Base-by-base conservation (phyloP, 2,329 filamentous ascomycete species). In the Aspergillus eucalypticola region DNA sequence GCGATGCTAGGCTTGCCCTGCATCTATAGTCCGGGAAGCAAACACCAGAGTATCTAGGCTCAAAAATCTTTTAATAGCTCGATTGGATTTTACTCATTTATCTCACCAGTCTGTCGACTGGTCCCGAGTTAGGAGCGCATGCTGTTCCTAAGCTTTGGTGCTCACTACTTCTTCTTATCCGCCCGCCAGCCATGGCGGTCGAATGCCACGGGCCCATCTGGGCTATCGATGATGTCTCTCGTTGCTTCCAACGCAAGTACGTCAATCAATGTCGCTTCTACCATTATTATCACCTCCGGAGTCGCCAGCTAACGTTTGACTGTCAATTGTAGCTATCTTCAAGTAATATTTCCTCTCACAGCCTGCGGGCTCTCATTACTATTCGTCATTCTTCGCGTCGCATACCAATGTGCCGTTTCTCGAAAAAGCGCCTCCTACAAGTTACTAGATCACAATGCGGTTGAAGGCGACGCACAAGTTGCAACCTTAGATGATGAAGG, bases 321-420 rank as follows among this genome's bases (percentile, higher is more conserved):
- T 19, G 5, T 29, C 48, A 17, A 49, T 56, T 38, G 5, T 56
- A 94, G 91, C 75, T 93, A 90, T 75, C 84, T 96, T 56, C 88
- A 91, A 76, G 86, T 91, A 62, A 81, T 96, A 50, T 83, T 98
- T 57, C 95, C 95, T 57, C 80, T 95, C 62, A 78, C 88, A 62
- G 82, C 89, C 60, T 86, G 92, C 75, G 83, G 78, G 64, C 68
- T 90, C 25, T 98, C 95, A 6, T 74, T 93, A 66, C 73, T 90
- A 55, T 82, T 87, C 67, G 84, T 96, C 59, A 67, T 83, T 19
- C 72, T 83, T 67, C 86, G 88, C 71, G 79, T 83, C 67, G 74
- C 86, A 64, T 79, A 81, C 61, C 83, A 83, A 59, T 79, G 81
- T 63, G 74, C 83, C 64, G 78, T 79, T 66, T 79, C 81, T 74